Base-by-base conservation (phyloP, 164 flowering plant genomes). In the Tinospora cordifolia region DNA sequence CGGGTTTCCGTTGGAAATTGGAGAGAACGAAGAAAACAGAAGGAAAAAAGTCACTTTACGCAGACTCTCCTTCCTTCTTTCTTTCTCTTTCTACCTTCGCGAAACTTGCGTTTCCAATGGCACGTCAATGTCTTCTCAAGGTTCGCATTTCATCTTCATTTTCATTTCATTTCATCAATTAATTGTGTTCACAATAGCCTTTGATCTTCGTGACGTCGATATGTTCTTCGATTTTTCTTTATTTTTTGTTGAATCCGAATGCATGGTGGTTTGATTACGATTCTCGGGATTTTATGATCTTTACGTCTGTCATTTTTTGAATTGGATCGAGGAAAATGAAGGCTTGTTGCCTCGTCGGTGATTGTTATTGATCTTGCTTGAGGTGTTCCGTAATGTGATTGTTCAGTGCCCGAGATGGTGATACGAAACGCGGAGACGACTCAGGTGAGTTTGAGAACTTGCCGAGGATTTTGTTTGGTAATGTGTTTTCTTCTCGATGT, bases 1-100 rank as follows among this genome's bases (percentile, higher is more conserved):
- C 66, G 72, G 72, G 67, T 47, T 67, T 72, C 75, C 66, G 75
- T 72, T 72, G 54, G 68, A 36, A 68, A 44, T 36, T 62, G n/a
- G 7, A 24, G 24, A 69, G 51, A 1, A 9, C 2, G 21, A 24
- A 69, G 51, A 1, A 17, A 19, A 8, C 10, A 8, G 3, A 22
- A 8, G 30, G 9, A 63, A 24, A 70, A n/a, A 24, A 7, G 14
- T n/a, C 57, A 25, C 57, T 38, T 60, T 62, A 19, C 67, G 59
- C 67, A 38, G 6, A 11, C 41, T 46, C 40, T 69, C 39, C 10
- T 36, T 67, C 60, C 8, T n/a, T 66, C 38, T 44, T 27, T 10
- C n/a, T n/a, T n/a, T 46, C 39, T 69, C 38, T 17, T 36, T 67
- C 60, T 10, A 13, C 44, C 38, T 44, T 27, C 3, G 47, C 65